Evolutionary conservation across 495 filamentous ascomycete species (phyloP).

Genomic region (Tuber borchii): DNA sequence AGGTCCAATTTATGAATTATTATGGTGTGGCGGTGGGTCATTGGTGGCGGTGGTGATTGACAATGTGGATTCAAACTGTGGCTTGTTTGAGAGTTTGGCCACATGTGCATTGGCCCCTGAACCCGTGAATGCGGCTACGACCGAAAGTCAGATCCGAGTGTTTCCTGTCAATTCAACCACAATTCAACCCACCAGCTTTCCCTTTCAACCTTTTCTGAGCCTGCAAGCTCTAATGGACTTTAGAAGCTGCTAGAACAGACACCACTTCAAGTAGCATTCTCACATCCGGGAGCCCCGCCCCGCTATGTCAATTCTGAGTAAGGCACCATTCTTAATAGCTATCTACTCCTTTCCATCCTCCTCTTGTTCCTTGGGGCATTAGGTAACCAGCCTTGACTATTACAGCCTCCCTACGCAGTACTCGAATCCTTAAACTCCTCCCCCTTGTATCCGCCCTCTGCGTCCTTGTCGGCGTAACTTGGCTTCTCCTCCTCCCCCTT

Average conservation of each 20-base stretch:
- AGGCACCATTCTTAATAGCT: background rate
- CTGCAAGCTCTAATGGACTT: background rate
- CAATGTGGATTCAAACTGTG: background rate
- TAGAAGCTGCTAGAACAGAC: background rate
- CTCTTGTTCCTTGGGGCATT: background rate
- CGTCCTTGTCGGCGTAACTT: conserved; percentile 78
- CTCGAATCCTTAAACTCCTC: conserved; percentile 63
- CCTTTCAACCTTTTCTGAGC: background rate
- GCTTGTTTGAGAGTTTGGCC: background rate
- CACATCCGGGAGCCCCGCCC: background rate
- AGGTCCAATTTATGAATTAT: background rate
- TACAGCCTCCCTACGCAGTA: conserved; percentile 49
- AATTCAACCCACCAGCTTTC: background rate
- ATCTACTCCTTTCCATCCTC: background rate
- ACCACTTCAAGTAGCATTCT: background rate
- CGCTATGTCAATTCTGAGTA: background rate
- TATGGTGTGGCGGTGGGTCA: background rate
- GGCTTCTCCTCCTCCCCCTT: conserved; percentile 88
- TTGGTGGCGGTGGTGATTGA: background rate
- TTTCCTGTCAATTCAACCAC: background rate
- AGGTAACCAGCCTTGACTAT: background rate
- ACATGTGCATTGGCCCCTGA: background rate
- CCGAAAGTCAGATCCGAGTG: background rate
- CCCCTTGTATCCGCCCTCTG: conserved; percentile 82
- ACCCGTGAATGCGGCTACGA: background rate